Base-by-base conservation (phyloP, 345 rosid species). In the Populus pruinosa region DNA sequence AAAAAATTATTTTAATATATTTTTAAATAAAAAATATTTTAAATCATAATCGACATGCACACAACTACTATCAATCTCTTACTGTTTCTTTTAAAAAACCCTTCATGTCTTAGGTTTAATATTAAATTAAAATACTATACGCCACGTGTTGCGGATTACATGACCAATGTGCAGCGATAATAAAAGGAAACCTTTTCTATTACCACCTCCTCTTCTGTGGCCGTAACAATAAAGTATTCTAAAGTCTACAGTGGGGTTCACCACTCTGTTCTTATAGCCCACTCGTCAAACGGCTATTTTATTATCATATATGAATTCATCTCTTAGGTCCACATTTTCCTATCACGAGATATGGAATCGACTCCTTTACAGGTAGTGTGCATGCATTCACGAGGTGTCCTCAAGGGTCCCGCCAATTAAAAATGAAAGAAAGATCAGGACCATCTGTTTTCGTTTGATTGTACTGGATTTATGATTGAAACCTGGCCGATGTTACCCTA, bases 251-350 rank as follows among this genome's bases (percentile, higher is more conserved):
- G 29, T 29, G 13, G 67, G 33, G 36, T 5, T 25, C 67, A 9
- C 31, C 31, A 5, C 29, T 6, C 25, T 62, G 5, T 13, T 31
- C 20, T 33, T 18, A 0, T 41, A 41, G 70, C 62, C 73, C 76
- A 36, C 76, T 31, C 35, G 76, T 61, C 55, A 39, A 73, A 62
- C 76, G 56, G 76, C 69, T 62, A 62, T 47, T 17, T 62, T 14
- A 47, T 47, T 47, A 47, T 61, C 76, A 38, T 53, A 7, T 25
- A 1, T 61, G 4, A 39, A 39, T 23, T 62, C 62, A 23, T 41
- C 36, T 2, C 75, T 2, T 31, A 31, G 33, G 33, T 31, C 3
- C 11, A 33, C 13, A 47, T 39, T 5, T 12, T 18, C 69, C 11
- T 38, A 8, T 64, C 36, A 6, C 36, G 13, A 27, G 31, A 64